Conservation (phyloP, 208 protist species). For the Leishmania mexicana region DNA sequence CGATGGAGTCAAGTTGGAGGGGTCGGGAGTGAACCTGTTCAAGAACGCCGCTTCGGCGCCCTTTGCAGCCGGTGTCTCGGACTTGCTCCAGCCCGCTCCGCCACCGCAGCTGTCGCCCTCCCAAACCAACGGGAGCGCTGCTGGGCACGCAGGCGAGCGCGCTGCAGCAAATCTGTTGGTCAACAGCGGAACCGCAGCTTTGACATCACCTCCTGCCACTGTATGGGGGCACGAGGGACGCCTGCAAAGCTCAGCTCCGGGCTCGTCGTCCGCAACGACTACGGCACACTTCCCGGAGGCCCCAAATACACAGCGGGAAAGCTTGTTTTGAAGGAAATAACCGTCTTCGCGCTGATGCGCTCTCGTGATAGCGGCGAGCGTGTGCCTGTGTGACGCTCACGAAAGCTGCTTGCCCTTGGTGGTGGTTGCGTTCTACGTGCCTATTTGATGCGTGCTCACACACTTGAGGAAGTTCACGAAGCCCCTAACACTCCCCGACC, state of each 20-base stretch:
- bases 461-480: not conserved
- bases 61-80: not conserved
- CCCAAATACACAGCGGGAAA: conserved; percentile 4
- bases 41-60: not conserved
- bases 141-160: not conserved
- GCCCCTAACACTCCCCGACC: too few relatives aligned
- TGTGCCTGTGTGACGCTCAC: not conserved
- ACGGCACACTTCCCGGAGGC: not conserved
- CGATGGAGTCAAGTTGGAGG: conserved; percentile 21
- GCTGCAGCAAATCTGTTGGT: conserved; percentile 2
- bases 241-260: not conserved
- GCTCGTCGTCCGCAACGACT: not conserved
- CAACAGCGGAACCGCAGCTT: not conserved
- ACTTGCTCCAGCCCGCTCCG: not conserved
- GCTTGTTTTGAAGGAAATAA: conserved; percentile 11
- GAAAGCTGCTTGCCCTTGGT: not conserved
- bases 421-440: not conserved
- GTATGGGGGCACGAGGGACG: not conserved
- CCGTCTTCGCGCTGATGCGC: not conserved
- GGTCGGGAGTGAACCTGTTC: conserved; percentile 22
- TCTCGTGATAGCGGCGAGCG: not conserved
- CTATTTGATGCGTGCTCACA: not conserved
- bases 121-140: not conserved
- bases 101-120: not conserved
- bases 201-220: not conserved